Evolutionary conservation across 345 rosid genomes (phyloP).

Genomic region (Pistacia vera): DNA sequence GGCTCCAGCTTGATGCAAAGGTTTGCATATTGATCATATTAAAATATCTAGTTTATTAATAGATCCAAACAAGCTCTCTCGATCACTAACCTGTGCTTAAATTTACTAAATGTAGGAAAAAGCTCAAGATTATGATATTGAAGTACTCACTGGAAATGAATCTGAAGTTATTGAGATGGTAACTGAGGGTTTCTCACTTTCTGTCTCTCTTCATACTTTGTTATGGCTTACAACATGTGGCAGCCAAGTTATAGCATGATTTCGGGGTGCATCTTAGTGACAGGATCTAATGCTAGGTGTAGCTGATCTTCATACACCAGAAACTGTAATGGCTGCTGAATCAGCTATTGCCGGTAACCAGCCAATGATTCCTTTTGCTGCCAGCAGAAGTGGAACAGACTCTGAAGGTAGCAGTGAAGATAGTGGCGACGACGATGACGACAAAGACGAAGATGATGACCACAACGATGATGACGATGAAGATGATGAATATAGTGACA

Average conservation of each 20-base stretch:
- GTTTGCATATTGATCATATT: conserved; percentile 25
- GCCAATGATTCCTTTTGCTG: conserved; percentile 26
- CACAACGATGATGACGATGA: conserved; percentile 7
- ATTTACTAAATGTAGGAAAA: conserved; percentile 45
- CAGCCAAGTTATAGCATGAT: neutral
- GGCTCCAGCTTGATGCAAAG: conserved; percentile 59
- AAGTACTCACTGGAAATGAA: conserved; percentile 68
- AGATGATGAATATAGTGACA: conserved; percentile 22
- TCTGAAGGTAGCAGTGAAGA: conserved; percentile 39
- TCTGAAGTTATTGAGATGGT: conserved; percentile 81
- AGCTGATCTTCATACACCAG: conserved; percentile 90
- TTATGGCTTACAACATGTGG: neutral
- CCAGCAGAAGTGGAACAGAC: conserved; percentile 42
- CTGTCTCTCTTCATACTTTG: neutral
- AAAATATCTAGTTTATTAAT: neutral
- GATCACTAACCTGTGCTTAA: neutral
- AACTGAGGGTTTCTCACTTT: conserved; percentile 7
- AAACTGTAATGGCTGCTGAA: conserved; percentile 85
- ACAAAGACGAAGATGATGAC: conserved; percentile 31
- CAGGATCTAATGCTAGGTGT: conserved; percentile 90
- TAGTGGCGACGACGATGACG: conserved; percentile 19
- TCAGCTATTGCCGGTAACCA: conserved; percentile 55
- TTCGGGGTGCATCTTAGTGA: conserved; percentile 3
- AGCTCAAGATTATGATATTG: conserved; percentile 61
- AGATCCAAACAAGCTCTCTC: neutral